Percentiles rank a stretch among this genome's conserved stretches.
These are phyloP conservation scores for Sugiyamaella castrensis DNA, from an alignment of 1,139 yeast species.

Conservation along the genomic window DNA sequence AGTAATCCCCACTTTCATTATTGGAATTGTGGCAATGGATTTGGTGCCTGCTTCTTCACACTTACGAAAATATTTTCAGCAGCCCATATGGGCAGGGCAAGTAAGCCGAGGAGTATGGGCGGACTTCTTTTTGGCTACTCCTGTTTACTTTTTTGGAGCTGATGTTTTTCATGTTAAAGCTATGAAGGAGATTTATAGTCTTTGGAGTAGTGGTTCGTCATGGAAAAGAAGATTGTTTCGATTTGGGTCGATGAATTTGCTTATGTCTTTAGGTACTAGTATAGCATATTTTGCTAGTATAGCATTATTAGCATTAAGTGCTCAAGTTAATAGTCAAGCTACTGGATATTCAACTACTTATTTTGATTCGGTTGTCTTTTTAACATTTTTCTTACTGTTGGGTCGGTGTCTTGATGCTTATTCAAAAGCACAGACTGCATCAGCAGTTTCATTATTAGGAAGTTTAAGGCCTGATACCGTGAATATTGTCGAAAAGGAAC, in stretches of 20 bases:
- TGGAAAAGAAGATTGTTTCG: conserved; percentile 57
- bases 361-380: conserved; percentile 75
- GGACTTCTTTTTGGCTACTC: conserved; percentile 61
- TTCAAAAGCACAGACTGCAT: conserved; percentile 65
- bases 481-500: conserved; percentile 44
- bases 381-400: conserved; percentile 65
- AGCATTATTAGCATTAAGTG: conserved; percentile 51
- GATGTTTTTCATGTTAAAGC: conserved; percentile 71
- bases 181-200: conserved; percentile 50
- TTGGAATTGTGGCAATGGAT: conserved; percentile 69
- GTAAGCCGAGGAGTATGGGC: conserved; percentile 66
- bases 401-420: conserved; percentile 67
- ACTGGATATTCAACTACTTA: conserved; percentile 59
- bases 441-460: conserved; percentile 56
- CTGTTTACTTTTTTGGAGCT: conserved; percentile 72
- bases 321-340: conserved; percentile 36
- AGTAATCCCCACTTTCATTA: conserved; percentile 66
- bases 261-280: conserved; percentile 70
- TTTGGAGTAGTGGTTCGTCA: conserved; percentile 58
- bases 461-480: conserved; percentile 52
- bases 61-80: conserved; percentile 54
- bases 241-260: conserved; percentile 75
- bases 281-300: conserved; percentile 70
- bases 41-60: conserved; percentile 46
- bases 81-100: conserved; percentile 63